Evolutionary conservation across 176 grass and related monocot species (phyloP).

Genomic region (Aegilops longissima): DNA sequence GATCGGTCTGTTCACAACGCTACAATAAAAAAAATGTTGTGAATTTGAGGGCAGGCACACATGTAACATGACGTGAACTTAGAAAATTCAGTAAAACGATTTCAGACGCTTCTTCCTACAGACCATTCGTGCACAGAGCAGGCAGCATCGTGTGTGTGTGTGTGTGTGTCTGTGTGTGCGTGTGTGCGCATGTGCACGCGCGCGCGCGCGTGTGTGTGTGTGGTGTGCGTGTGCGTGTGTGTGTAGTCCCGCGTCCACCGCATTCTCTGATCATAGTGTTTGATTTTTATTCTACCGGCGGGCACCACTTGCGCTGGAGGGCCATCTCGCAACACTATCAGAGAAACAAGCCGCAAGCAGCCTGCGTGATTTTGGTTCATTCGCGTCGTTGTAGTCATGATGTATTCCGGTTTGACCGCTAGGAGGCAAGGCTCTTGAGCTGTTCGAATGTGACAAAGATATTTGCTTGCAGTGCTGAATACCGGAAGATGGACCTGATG

Average conservation of each 20-base stretch:
- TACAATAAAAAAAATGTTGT: neutral
- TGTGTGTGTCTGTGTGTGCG: neutral
- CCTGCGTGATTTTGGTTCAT: neutral
- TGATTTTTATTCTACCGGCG: too few relatives aligned
- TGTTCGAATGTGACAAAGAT: conserved; percentile 4
- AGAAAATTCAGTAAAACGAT: neutral
- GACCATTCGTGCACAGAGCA: neutral
- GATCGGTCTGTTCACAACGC: neutral
- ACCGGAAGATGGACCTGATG: too few relatives aligned
- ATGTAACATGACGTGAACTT: neutral
- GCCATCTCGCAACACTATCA: neutral
- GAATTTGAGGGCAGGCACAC: neutral
- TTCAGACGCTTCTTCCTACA: neutral
- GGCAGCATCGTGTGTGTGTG: too few relatives aligned
- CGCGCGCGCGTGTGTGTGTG: too few relatives aligned
- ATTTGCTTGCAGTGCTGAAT: too few relatives aligned
- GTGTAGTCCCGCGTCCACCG: neutral
- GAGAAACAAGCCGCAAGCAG: neutral
- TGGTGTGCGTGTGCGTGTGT: too few relatives aligned
- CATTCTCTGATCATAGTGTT: too few relatives aligned
- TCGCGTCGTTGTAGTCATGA: neutral
- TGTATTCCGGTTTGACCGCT: neutral
- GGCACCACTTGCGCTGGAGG: neutral
- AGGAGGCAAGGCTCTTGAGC: neutral
- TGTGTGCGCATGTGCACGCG: too few relatives aligned